These are phyloP conservation scores for Paecilomyces variotii DNA, from an alignment of 2,329 filamentous ascomycete genomes.

Conservation along the genomic window DNA sequence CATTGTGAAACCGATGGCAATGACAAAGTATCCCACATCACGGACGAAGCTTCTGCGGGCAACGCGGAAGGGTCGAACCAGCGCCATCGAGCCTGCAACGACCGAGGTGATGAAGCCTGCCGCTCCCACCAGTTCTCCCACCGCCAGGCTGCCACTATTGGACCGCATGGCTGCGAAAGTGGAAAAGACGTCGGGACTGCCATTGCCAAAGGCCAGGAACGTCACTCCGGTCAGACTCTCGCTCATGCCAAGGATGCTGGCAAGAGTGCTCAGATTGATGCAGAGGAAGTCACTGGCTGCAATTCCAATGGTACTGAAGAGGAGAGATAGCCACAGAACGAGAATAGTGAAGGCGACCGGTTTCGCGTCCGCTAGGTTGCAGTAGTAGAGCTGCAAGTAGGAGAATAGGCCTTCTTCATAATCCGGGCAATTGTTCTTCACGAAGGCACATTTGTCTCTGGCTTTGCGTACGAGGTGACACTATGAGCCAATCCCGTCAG, in stretches of 20 bases:
- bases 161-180: conserved; percentile 98
- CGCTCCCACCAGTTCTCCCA: conserved; percentile 90
- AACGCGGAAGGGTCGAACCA: conserved; percentile 92
- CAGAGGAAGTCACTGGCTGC: conserved; percentile 98
- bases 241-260: conserved; percentile 80
- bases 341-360: conserved; percentile 73
- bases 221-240: conserved; percentile 95
- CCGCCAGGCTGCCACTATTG: conserved; percentile 91
- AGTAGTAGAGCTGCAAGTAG: conserved; percentile 90
- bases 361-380: conserved; percentile 58
- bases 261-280: conserved; percentile 89
- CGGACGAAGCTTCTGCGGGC: conserved; percentile 82
- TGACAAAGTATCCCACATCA: conserved; percentile 86
- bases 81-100: conserved; percentile 91
- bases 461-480: conserved; percentile 74
- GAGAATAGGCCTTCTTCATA: conserved; percentile 85
- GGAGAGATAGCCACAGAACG: conserved; percentile 72
- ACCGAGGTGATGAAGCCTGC: conserved; percentile 95
- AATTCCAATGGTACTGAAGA: conserved; percentile 96
- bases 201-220: conserved; percentile 93
- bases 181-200: conserved; percentile 95
- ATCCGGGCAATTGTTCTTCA: conserved; percentile 71
- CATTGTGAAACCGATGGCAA: conserved; percentile 80
- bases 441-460: conserved; percentile 77
- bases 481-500: conserved; percentile 33